These are phyloP conservation scores for Pyrenochaeta sp. DNA, from an alignment of 2,329 filamentous ascomycete genomes.

Conservation along the genomic window DNA sequence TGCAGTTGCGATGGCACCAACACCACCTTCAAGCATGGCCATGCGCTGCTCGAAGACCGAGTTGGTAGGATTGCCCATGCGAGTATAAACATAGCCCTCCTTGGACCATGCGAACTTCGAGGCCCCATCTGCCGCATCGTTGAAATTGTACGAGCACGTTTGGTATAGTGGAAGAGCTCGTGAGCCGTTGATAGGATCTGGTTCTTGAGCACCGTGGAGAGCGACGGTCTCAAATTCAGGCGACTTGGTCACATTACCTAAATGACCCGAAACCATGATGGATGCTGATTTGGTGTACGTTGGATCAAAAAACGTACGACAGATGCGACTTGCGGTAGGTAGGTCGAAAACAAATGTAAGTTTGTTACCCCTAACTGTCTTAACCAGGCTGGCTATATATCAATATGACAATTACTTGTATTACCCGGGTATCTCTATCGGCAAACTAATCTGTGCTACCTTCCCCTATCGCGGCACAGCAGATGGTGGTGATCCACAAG, in stretches of 20 bases:
- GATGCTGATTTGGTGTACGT: neutral
- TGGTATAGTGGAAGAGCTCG: constrained; percentile 32
- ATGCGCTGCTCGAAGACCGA: constrained; percentile 51
- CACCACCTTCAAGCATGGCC: constrained; percentile 51
- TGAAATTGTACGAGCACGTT: constrained; percentile 37
- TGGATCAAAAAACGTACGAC: neutral
- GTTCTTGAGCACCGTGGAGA: constrained; percentile 31
- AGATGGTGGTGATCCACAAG: no score
- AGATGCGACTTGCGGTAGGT: neutral
- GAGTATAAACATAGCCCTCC: constrained; percentile 51
- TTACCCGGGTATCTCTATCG: neutral
- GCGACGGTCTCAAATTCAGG: constrained; percentile 31
- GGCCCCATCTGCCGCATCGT: constrained; percentile 50
- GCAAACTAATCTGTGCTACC: neutral
- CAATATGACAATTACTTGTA: no score
- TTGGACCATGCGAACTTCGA: constrained; percentile 40
- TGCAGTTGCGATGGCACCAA: constrained; percentile 50
- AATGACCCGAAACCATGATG: constrained; percentile 32
- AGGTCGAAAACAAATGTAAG: no score
- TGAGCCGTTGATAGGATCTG: constrained; percentile 32
- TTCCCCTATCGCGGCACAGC: neutral
- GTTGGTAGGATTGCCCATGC: constrained; percentile 52
- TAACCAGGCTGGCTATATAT: neutral
- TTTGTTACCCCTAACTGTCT: neutral
- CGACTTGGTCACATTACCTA: constrained; percentile 30